Base-by-base conservation (phyloP, 2,329 filamentous ascomycete genomes). In the Beauveria varroae region DNA sequence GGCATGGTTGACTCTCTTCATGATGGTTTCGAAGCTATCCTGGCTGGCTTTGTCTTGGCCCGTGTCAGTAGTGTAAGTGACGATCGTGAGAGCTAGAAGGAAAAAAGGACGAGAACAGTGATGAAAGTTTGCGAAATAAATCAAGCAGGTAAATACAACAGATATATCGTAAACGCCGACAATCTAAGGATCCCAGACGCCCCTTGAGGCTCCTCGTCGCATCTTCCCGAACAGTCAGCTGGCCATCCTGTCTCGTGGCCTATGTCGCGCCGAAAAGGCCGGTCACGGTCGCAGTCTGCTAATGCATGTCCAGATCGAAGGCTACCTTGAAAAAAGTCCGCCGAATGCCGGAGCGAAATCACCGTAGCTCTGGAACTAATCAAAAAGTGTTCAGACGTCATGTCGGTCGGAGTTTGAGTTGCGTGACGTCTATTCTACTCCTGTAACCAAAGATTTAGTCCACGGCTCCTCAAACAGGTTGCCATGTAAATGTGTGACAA, bases 181-280 rank as follows among this genome's bases (percentile, higher is more conserved):
- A 41, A 49, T 55, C 49, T 18, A 37, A 40, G 20, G 6, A 53
- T 12, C 28, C 30, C 30, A 22, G 43, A 49, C 22, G 58, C 30
- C 50, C 8, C 41, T 55, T 16, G 26, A 30, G 16, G 49, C 49
- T 53, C 44, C 20, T 51, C n/a, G 12, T 55, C 50, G 24, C 49
- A 50, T 55, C 43, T 55, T 54, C 28, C 30, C 43, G 43, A 30
- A 40, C 6, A 28, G 58, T 60, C 58, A 60, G 40, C 41, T 60
- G 58, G 40, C 7, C 50, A 16, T 9, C 2, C 24, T 18, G 58
- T 60, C 58, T 60, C 58, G 55, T 60, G 58, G 50, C 22, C 50
- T 49, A 6, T 8, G 30, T 14, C 26, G 57, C 40, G 49, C 57
- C 43, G 37, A 59, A 7, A 44, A 34, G 40, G 5, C 40, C 9